A percentile compares a stretch with the other conserved stretches of the same genome.
These are phyloP conservation scores for Amylocystis lapponica DNA, from an alignment of 768 basidiomycete genomes.

Conservation along the genomic window DNA sequence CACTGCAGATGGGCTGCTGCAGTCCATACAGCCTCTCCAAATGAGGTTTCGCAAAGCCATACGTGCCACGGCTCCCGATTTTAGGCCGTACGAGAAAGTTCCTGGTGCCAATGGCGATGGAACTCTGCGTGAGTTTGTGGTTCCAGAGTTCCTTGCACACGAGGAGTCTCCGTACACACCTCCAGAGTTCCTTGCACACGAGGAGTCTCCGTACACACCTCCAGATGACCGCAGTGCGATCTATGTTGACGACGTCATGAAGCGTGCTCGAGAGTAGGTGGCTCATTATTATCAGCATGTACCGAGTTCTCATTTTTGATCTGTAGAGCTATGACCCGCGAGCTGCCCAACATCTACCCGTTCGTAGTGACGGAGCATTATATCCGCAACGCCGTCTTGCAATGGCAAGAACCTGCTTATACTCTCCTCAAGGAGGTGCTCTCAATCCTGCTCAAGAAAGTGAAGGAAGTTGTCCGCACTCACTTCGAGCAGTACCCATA, in stretches of 20 bases:
- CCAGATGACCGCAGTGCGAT: conserved; percentile 22
- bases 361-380: conserved; percentile 30
- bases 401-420: conserved; percentile 15
- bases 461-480: conserved; percentile 11
- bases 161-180: too few relatives aligned
- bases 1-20: conserved; percentile 46
- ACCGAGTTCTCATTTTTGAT: neutral
- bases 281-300: too few relatives aligned
- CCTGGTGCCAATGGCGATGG: neutral
- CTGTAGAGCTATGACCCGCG: conserved; percentile 58
- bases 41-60: conserved; percentile 43
- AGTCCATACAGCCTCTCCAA: conserved; percentile 46
- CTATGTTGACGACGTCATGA: conserved; percentile 49
- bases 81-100: conserved; percentile 39
- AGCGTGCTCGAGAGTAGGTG: conserved; percentile 42
- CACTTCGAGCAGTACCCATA: conserved; percentile 18
- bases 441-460: conserved; percentile 8
- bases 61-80: conserved; percentile 49
- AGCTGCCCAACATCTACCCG: conserved; percentile 59
- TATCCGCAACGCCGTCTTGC: conserved; percentile 11
- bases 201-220: conserved; percentile 11
- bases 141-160: too few relatives aligned
- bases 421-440: conserved; percentile 14
- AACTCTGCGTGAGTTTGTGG: too few relatives aligned
- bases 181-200: conserved; percentile 14